These are phyloP conservation scores for Cadophora sp. DNA, from an alignment of 2,329 filamentous ascomycete genomes.

Conservation along the genomic window DNA sequence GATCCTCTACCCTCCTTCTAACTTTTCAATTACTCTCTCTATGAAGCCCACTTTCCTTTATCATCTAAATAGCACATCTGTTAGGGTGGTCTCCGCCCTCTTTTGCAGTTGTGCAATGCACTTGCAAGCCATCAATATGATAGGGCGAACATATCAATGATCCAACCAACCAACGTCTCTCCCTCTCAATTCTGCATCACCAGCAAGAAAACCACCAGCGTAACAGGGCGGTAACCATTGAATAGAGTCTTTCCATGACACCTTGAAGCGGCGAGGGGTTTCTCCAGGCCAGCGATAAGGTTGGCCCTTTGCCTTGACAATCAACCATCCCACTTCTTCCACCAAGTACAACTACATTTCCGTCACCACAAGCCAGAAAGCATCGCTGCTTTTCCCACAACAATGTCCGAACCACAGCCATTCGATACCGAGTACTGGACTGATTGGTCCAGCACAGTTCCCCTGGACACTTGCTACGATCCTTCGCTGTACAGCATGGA, in stretches of 20 bases:
- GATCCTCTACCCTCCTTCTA: no score
- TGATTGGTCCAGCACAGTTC: conserved; percentile 31
- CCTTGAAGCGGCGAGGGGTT: background rate
- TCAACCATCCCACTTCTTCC: background rate
- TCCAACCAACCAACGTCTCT: background rate
- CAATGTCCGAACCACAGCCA: conserved; percentile 31
- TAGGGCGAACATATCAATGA: no score
- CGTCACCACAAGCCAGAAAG: background rate
- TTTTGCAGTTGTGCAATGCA: background rate
- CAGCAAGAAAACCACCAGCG: conserved; percentile 1
- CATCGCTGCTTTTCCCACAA: conserved; percentile 30
- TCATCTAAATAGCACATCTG: no score
- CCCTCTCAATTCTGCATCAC: conserved; percentile 13
- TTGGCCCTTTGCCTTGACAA: background rate
- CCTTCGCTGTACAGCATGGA: conserved; percentile 26
- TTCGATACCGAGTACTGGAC: background rate
- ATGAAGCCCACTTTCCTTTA: no score
- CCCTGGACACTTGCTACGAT: conserved; percentile 33
- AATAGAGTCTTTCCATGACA: background rate
- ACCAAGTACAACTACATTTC: background rate
- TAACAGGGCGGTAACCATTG: conserved; percentile 4
- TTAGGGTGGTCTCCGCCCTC: background rate
- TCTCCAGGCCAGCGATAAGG: conserved; percentile 4
- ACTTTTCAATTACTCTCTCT: no score
- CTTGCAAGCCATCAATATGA: no score